These are phyloP conservation scores for Cordyceps cicadae DNA, from an alignment of 2,329 filamentous ascomycete genomes.

Conservation along the genomic window DNA sequence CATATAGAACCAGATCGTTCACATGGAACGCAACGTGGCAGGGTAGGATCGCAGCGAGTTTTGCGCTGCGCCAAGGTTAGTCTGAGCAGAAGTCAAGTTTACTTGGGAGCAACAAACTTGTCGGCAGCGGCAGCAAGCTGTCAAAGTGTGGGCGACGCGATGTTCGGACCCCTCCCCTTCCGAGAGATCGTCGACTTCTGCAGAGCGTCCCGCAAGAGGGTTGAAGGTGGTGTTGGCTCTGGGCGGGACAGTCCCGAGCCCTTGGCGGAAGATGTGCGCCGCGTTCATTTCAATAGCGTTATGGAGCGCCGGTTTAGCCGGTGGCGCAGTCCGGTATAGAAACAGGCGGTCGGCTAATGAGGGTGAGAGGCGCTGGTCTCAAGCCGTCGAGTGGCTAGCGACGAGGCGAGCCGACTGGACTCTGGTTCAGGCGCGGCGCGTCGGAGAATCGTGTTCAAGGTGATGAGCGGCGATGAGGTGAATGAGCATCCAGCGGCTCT, in stretches of 20 bases:
- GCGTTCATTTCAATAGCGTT: constrained; percentile 43
- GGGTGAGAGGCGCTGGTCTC: not conserved
- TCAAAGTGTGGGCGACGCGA: constrained; percentile 69
- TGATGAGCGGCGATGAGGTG: no score
- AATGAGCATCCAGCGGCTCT: not conserved
- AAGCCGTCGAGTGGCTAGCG: not conserved
- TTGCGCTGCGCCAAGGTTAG: constrained; percentile 57
- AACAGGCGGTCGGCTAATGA: not conserved
- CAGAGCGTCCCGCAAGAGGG: constrained; percentile 24
- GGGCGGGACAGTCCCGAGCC: constrained; percentile 38
- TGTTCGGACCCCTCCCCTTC: constrained; percentile 45
- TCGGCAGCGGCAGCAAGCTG: constrained; percentile 71
- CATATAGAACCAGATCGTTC: constrained; percentile 85
- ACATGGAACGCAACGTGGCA: constrained; percentile 87
- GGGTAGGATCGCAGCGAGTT: constrained; percentile 86
- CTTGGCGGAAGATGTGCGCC: constrained; percentile 51
- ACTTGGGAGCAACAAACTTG: constrained; percentile 45
- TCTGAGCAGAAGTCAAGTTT: not conserved
- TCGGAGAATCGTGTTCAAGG: not conserved
- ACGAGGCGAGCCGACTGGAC: not conserved
- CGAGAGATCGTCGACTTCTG: constrained; percentile 32
- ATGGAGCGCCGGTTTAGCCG: not conserved
- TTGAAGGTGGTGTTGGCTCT: constrained; percentile 26
- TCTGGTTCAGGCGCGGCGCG: not conserved
- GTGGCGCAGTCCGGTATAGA: not conserved